Conservation (phyloP, 345 rosid species). For the Sonneratia caseolaris region DNA sequence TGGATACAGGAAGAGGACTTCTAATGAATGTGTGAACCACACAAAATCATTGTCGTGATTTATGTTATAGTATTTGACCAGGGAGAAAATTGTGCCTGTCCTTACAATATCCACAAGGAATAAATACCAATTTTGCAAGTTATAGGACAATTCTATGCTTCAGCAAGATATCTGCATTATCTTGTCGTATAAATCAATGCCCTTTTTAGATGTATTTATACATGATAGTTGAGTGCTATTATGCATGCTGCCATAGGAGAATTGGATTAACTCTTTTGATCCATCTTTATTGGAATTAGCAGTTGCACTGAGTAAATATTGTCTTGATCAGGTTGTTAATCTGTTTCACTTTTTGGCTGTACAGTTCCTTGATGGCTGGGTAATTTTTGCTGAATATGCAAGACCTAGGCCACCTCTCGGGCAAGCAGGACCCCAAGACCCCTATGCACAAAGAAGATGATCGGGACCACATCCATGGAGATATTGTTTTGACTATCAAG, state of each 20-base stretch:
- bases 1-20: not conserved
- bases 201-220: too few relatives aligned
- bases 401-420: conserved; percentile 16
- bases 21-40: not conserved
- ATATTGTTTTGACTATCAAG: not conserved
- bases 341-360: not conserved
- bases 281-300: not conserved
- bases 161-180: not conserved
- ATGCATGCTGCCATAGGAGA: too few relatives aligned
- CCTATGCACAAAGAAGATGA: conserved; percentile 6
- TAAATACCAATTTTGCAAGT: not conserved
- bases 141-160: not conserved
- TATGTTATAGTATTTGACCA: not conserved
- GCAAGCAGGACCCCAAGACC: conserved; percentile 11
- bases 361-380: conserved; percentile 16
- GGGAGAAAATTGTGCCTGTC: not conserved
- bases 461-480: not conserved
- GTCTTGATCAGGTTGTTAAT: not conserved
- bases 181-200: too few relatives aligned
- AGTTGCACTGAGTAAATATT: not conserved
- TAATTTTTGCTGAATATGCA: conserved; percentile 16
- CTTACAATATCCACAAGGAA: not conserved
- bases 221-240: too few relatives aligned
- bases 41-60: not conserved
- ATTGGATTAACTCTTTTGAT: too few relatives aligned